These are phyloP conservation scores for Lasiosphaeria miniovina DNA, from an alignment of 495 filamentous ascomycete species.

Conservation along the genomic window DNA sequence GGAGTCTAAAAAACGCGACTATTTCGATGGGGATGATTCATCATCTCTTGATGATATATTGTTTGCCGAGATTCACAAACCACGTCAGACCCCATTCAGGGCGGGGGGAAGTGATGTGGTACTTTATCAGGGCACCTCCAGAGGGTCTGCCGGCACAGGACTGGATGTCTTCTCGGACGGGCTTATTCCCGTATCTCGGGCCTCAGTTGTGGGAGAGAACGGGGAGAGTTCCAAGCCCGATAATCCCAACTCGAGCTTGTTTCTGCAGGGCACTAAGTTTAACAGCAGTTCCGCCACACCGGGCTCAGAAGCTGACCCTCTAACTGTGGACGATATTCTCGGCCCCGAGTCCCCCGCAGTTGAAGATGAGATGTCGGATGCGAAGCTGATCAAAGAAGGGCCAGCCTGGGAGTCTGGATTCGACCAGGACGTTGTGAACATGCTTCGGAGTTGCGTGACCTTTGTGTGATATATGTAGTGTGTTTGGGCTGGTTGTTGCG, in stretches of 20 bases:
- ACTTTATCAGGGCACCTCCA: conserved; percentile 13
- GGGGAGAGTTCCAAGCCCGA: too few species aligned
- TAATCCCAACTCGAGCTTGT: background rate
- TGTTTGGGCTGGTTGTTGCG: too few species aligned
- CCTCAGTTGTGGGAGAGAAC: too few species aligned
- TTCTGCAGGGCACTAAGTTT: too few species aligned
- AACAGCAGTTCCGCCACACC: too few species aligned
- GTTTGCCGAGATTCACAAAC: too few species aligned
- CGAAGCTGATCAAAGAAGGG: conserved; percentile 14
- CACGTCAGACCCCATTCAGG: background rate
- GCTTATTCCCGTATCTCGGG: background rate
- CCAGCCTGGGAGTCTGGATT: conserved; percentile 49
- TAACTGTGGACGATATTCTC: too few species aligned
- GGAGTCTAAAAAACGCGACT: conserved; percentile 1
- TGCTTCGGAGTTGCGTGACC: conserved; percentile 47
- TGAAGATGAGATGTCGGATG: conserved; percentile 8
- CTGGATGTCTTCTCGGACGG: conserved; percentile 8
- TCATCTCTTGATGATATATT: background rate
- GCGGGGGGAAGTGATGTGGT: conserved; percentile 14
- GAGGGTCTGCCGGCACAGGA: background rate
- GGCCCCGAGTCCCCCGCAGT: background rate
- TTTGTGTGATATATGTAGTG: conserved; percentile 35
- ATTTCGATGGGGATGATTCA: conserved; percentile 5
- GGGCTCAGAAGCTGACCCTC: too few species aligned
- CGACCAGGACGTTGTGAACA: conserved; percentile 45